A percentile compares a stretch with the other conserved stretches of the same genome.
These are phyloP conservation scores for Trichoderma virens DNA, from an alignment of 495 filamentous ascomycete genomes.

Conservation along the genomic window DNA sequence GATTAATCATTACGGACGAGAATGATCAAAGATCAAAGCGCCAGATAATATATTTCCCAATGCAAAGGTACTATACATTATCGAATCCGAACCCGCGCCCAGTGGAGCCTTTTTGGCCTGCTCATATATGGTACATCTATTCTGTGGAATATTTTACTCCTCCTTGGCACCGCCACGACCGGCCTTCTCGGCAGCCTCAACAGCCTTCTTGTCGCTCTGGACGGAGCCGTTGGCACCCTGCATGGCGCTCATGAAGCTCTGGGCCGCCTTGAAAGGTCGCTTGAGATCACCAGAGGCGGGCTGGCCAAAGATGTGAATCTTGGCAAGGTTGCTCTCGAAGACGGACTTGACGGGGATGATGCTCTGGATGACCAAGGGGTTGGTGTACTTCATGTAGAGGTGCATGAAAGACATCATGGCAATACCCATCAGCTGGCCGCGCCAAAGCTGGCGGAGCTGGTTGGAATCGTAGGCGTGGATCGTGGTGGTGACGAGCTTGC, in stretches of 20 bases:
- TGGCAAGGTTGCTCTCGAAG: constrained; percentile 86
- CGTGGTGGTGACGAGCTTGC: constrained; percentile 92
- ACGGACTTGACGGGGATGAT: constrained; percentile 96
- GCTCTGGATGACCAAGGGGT: constrained; percentile 95
- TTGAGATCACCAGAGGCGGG: constrained; percentile 87
- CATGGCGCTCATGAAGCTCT: constrained; percentile 69
- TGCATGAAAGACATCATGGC: constrained; percentile 99
- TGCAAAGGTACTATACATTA: background rate
- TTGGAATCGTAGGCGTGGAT: constrained; percentile 83
- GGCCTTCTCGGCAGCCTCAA: constrained; percentile 79
- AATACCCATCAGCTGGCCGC: constrained; percentile 86
- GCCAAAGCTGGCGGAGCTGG: constrained; percentile 75
- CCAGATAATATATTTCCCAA: background rate
- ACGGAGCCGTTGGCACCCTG: constrained; percentile 60
- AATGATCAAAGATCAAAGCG: background rate
- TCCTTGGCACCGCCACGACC: constrained; percentile 84
- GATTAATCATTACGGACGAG: no score
- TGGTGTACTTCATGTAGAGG: constrained; percentile 98
- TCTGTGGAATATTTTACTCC: constrained; percentile 50
- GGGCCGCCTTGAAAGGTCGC: constrained; percentile 84
- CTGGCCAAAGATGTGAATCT: constrained; percentile 88
- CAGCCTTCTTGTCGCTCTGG: constrained; percentile 94
- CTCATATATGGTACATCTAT: background rate
- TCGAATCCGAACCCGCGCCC: background rate
- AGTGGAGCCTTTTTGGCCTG: background rate